Conservation (phyloP, 192 early-diverging fungal species). For the Coemansia sp. region DNA sequence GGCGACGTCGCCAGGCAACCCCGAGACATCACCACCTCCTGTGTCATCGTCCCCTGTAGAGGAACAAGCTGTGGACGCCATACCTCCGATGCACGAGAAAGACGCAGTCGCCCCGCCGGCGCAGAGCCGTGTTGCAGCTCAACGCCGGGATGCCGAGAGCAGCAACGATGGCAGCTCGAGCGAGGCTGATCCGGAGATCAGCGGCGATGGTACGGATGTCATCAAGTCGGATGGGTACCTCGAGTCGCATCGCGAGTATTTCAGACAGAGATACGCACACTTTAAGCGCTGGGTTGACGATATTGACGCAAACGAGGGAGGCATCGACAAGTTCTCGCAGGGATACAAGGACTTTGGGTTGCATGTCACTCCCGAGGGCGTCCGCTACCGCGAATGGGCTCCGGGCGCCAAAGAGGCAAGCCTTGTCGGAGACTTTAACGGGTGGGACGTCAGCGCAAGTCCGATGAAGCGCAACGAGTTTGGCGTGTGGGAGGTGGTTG, state of each 20-base stretch:
- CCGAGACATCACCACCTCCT: neutral
- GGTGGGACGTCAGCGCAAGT: constrained; percentile 77
- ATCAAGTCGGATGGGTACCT: constrained; percentile 80
- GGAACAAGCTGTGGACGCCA: neutral
- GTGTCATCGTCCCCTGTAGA: neutral
- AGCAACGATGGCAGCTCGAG: neutral
- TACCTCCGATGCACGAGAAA: neutral
- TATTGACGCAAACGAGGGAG: constrained; percentile 70
- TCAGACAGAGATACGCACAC: constrained; percentile 58
- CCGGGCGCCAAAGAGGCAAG: constrained; percentile 75
- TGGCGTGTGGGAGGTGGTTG: constrained; percentile 77
- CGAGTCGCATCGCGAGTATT: constrained; percentile 61
- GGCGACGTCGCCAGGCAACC: neutral
- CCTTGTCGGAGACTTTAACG: constrained; percentile 93
- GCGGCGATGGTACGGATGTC: constrained; percentile 64
- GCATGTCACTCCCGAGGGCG: constrained; percentile 62
- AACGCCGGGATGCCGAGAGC: neutral
- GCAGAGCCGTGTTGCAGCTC: constrained; percentile 8
- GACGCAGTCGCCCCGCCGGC: neutral
- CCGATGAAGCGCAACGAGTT: constrained; percentile 76
- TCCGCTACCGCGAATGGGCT: constrained; percentile 95
- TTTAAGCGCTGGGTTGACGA: constrained; percentile 70
- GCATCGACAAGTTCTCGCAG: constrained; percentile 80
- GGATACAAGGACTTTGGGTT: constrained; percentile 84
- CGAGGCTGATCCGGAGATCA: constrained; percentile 33